A percentile compares a stretch with the other conserved stretches of the same genome.
Evolutionary conservation across 345 rosid genomes (phyloP).

Genomic region (Brassica rapa): DNA sequence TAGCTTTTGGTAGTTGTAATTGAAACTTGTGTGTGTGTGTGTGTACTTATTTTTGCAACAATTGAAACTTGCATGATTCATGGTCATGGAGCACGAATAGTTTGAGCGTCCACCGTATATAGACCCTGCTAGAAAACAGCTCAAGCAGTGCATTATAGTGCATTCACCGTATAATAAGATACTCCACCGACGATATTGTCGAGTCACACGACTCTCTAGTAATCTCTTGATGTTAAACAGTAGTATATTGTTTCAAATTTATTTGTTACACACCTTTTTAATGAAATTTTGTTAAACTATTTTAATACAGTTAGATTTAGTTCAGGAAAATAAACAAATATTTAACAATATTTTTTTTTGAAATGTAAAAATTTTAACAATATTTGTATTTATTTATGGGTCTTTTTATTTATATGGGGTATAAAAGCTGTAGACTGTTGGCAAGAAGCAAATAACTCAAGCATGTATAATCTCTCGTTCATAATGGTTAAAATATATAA

Average conservation of each 20-base stretch:
- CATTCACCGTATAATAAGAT: background rate
- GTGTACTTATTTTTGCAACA: background rate
- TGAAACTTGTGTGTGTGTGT: background rate
- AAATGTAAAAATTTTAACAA: no score
- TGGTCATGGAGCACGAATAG: background rate
- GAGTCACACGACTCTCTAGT: background rate
- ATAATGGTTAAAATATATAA: no score
- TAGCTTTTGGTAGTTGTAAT: slow-evolving; percentile 13
- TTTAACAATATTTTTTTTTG: background rate
- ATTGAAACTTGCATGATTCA: slow-evolving; percentile 2
- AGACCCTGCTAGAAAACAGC: background rate
- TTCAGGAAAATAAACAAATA: background rate
- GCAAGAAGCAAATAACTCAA: background rate
- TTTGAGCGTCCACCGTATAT: background rate
- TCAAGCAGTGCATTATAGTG: background rate
- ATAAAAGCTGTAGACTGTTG: background rate
- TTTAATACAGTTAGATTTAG: background rate
- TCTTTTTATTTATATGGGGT: background rate
- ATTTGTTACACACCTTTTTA: background rate
- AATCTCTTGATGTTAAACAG: background rate
- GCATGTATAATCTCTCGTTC: background rate
- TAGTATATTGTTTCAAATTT: background rate
- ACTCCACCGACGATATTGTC: slow-evolving; percentile 1
- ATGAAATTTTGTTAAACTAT: background rate
- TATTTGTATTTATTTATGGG: no score